Evolutionary conservation across 2,329 filamentous ascomycete genomes (phyloP), one percentile per base, ranked within the genome.

Genomic region (Tolypocladium endophyticum): DNA sequence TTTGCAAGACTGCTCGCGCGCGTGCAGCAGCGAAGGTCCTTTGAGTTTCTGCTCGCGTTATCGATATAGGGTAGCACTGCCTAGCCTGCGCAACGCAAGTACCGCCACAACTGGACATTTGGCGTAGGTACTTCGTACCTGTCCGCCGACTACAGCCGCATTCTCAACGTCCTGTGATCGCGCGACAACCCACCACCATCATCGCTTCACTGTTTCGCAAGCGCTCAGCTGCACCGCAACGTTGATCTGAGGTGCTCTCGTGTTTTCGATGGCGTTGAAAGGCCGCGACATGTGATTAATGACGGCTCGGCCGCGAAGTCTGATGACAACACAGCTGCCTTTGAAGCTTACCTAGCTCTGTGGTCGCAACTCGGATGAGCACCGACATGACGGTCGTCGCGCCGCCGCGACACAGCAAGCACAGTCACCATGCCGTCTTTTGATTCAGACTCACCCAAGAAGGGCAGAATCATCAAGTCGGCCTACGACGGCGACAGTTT

Each of bases 401-500:
- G 50, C 20, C 50, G 7, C 20, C 30, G 50, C 50, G 50, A 36
- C 50, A 54, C 50, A 16, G 9, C 4, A 23, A 23, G 14, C 1
- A 7, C 30, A 35, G 54, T 28, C 57, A 59, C 28, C 61, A 83
- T 84, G 81, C 77, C 79, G 65, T 75, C 76, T 41, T 80, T 79
- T 64, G 76, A 79, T 65, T 55, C 70, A 57, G 78, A 81, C 58
- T 69, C 73, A 50, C 75, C 77, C 38, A 83, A 80, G 68, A 85
- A 83, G 73, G 79, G 76, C 28, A 86, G 85, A 70, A 71, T 76
- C 39, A 82, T 87, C 66, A 84, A 82, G 68, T 86, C 85, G 60
- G 88, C 90, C 45, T 92, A 86, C 65, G 90, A 96, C 64, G 96
- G 91, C 72, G 86, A 89, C 59, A 96, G 89, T 39, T 97, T 96